Evolutionary conservation across 768 basidiomycete genomes (phyloP), one percentile per base, ranked within the genome.

Genomic region (Astraeus odoratus): DNA sequence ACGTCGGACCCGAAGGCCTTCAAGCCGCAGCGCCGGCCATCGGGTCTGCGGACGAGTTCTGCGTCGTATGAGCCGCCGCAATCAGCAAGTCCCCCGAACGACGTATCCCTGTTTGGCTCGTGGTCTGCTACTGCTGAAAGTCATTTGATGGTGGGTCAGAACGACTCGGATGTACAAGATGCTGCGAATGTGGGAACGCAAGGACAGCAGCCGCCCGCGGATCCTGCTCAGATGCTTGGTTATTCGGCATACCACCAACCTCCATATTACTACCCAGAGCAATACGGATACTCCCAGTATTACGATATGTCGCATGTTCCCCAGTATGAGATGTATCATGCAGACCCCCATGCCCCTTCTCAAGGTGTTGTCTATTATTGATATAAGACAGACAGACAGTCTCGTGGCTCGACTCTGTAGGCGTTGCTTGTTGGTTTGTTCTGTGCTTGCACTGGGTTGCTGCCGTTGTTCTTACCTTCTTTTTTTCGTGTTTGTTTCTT

Each of bases 231-330:
- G n/a, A n/a, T 78, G 71, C 73, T 80, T 67, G 64, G 65, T 38
- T 85, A 84, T 44, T 57, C 74, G 19, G 60, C 73, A n/a, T 84
- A 85, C 34, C 63, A 47, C 23, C 76, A 74, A 29, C 23, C 20
- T 4, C 73, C 70, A 31, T 85, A 85, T 67, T 87, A 83, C 62
- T 84, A 81, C 61, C 80, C 81, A 19, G 81, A 83, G 41, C 71
- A 75, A 49, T 86, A 86, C 42, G 71, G 67, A 54, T 86, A 86
- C 60, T 67, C 75, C 48, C 75, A 70, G 34, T 85, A 83, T 66
- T 67, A 83, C 70, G 84, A 84, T 62, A 72, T 78, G 74, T 71
- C 80, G 35, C 81, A 80, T 52, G 63, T 69, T 51, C 73, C 76
- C 60, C 76, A 75, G 54, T 86, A 84, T 64, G 83, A 83, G 52